Conservation (phyloP, 768 basidiomycete genomes). For the Pleurotus platypus region DNA sequence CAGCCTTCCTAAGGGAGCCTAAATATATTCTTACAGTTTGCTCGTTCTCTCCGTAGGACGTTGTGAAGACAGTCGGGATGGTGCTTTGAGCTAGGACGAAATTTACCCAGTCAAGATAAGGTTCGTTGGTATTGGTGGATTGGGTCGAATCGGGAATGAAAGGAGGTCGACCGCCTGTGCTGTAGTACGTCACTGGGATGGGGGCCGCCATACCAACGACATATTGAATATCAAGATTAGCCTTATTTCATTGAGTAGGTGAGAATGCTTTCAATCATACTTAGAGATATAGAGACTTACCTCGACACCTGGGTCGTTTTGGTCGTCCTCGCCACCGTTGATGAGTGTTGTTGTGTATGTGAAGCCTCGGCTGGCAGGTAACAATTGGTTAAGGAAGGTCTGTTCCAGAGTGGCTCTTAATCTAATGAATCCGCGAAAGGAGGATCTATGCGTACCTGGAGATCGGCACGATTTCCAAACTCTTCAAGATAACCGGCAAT, state of each 20-base stretch:
- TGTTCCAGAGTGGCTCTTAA: no score
- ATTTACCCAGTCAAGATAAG: slow-evolving; percentile 45
- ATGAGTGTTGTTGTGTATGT: slow-evolving; percentile 25
- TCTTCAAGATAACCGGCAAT: slow-evolving; percentile 39
- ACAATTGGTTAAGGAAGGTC: slow-evolving; percentile 34
- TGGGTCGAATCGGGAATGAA: slow-evolving; percentile 37
- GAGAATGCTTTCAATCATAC: no score
- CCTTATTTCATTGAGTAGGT: no score
- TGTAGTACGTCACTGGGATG: slow-evolving; percentile 40
- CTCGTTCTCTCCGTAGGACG: slow-evolving; percentile 54
- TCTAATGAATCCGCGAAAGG: not conserved
- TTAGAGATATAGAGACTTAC: no score
- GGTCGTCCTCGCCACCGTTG: slow-evolving; percentile 38
- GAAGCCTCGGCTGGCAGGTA: slow-evolving; percentile 26
- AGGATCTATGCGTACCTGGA: slow-evolving; percentile 21
- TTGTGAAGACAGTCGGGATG: slow-evolving; percentile 46
- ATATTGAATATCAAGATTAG: slow-evolving; percentile 52
- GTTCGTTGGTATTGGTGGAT: slow-evolving; percentile 42
- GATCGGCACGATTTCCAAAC: slow-evolving; percentile 39
- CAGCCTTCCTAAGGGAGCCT: slow-evolving; percentile 10
- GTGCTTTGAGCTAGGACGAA: slow-evolving; percentile 32
- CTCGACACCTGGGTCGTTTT: slow-evolving; percentile 31
- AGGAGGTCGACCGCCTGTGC: slow-evolving; percentile 43
- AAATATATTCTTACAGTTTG: slow-evolving; percentile 35
- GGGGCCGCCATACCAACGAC: slow-evolving; percentile 36